Evolutionary conservation across 2,329 filamentous ascomycete species (phyloP), one percentile per base, ranked within the genome.

Genomic region (Phaeosphaeria sp.): DNA sequence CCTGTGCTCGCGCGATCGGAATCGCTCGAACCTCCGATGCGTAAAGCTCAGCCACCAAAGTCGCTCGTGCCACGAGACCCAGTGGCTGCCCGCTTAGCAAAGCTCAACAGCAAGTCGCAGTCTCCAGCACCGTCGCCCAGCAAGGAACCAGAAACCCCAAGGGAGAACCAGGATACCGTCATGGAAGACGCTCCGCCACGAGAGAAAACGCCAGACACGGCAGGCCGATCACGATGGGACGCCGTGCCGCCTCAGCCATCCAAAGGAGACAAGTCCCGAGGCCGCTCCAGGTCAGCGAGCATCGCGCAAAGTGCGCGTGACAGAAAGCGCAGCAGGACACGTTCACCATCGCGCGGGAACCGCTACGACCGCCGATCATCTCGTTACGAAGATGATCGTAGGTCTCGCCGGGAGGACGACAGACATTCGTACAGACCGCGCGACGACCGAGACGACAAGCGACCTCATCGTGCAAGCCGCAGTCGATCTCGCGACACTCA

Each of bases 21-120:
- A 55, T 78, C 76, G 6, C 67, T 79, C 6, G 76, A 78, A 52
- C 75, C 76, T 39, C 76, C 77, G 18, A 62, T 70, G 56, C 72
- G 72, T 13, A 78, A 77, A 64, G 68, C 72, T 15, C 73, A 73
- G 0, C 69, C 73, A 9, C 73, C 73, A 15, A 75, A 75, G 42
- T 71, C 74, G 4, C 66, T 77, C 48, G 72, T 75, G 1, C 73
- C 75, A 6, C 68, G 74, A 48, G 74, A 77, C 39, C 75, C 76
- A 9, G 60, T 61, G 22, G 54, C 69, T 27, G 56, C 66, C 25
- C 68, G 72, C 30, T 61, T 74, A n/a, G 64, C 67, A 11, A 76
- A 68, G 42, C 62, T 71, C 1, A 73, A 75, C 6, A 65, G 64
- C 53, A 75, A 71, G 49, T 50, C 67, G 15, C 66, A 66, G 10